Conservation (phyloP, 306 rosid species). For the Casuarina cunninghamiana region DNA sequence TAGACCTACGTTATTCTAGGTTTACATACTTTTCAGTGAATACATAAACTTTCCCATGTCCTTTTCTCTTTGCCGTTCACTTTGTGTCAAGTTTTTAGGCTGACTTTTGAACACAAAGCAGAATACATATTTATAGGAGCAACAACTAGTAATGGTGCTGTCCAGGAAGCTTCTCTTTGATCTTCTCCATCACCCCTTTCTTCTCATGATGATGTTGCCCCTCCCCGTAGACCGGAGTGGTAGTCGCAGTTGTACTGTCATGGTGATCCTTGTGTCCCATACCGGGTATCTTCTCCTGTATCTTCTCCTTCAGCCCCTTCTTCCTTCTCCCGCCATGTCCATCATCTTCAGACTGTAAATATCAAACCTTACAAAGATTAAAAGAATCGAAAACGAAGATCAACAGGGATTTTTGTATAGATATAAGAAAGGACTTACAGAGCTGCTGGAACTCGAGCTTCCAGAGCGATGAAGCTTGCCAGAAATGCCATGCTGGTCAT, state of each 20-base stretch:
- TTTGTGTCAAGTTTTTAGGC: too few species aligned
- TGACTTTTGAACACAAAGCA: too few species aligned
- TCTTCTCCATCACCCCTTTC: slow-evolving; percentile 44
- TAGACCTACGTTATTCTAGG: too few species aligned
- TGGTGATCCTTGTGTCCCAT: not conserved
- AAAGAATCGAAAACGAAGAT: too few species aligned
- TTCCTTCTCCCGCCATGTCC: slow-evolving; percentile 59
- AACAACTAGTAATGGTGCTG: not conserved
- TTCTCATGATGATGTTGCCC: slow-evolving; percentile 22
- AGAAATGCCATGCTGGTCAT: not conserved
- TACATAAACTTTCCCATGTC: too few species aligned
- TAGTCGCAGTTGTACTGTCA: slow-evolving; percentile 9
- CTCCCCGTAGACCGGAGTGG: slow-evolving; percentile 14
- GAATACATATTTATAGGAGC: not conserved
- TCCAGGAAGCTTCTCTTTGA: slow-evolving; percentile 39
- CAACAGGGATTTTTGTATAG: too few species aligned
- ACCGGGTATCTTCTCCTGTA: slow-evolving; percentile 26
- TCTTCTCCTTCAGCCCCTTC: slow-evolving; percentile 47
- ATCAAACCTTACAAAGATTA: not conserved
- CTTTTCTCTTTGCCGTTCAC: too few species aligned
- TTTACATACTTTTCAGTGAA: too few species aligned
- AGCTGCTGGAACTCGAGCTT: slow-evolving; percentile 51
- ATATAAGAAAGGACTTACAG: slow-evolving; percentile 26
- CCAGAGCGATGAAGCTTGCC: slow-evolving; percentile 41
- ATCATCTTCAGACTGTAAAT: slow-evolving; percentile 55